Evolutionary conservation across 176 grass and related monocot genomes (phyloP).

Genomic region (Paspalum vaginatum): DNA sequence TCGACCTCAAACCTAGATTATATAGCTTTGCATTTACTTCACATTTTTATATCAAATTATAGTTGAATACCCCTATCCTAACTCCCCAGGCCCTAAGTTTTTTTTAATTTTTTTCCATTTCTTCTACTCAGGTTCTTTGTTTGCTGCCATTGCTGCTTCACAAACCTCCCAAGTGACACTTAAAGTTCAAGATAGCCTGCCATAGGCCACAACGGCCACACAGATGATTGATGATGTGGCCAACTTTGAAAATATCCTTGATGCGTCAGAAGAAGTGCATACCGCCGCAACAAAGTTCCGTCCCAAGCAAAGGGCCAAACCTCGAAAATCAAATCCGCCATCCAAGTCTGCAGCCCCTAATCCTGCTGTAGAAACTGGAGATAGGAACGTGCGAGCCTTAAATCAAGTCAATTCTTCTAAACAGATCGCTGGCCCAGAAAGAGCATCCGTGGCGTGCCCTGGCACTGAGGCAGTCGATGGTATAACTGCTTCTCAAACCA

Average conservation of each 20-base stretch:
- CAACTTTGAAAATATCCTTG: constrained; percentile 34
- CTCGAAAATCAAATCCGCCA: constrained; percentile 26
- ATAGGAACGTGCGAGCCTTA: constrained; percentile 3
- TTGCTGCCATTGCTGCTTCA: not conserved
- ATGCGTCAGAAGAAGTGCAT: constrained; percentile 30
- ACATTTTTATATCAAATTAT: not conserved
- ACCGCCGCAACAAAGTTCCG: constrained; percentile 32
- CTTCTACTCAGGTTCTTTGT: not conserved
- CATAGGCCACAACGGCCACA: not conserved
- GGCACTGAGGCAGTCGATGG: constrained; percentile 8
- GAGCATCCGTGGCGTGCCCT: not conserved
- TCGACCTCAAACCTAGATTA: no score
- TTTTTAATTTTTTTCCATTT: constrained; percentile 3
- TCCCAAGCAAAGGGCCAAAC: constrained; percentile 37
- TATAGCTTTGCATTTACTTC: not conserved
- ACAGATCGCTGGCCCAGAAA: constrained; percentile 6
- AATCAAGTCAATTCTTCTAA: constrained; percentile 29
- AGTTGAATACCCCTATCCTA: not conserved
- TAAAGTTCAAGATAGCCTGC: not conserved
- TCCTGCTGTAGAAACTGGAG: constrained; percentile 1
- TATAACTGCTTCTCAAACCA: not conserved
- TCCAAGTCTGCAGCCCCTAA: constrained; percentile 7
- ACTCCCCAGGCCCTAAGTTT: not conserved
- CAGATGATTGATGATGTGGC: constrained; percentile 45
- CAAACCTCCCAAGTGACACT: not conserved